Evolutionary conservation across 345 rosid genomes (phyloP), one percentile per base, ranked within the genome.

Genomic region (Eucalyptus decipiens): DNA sequence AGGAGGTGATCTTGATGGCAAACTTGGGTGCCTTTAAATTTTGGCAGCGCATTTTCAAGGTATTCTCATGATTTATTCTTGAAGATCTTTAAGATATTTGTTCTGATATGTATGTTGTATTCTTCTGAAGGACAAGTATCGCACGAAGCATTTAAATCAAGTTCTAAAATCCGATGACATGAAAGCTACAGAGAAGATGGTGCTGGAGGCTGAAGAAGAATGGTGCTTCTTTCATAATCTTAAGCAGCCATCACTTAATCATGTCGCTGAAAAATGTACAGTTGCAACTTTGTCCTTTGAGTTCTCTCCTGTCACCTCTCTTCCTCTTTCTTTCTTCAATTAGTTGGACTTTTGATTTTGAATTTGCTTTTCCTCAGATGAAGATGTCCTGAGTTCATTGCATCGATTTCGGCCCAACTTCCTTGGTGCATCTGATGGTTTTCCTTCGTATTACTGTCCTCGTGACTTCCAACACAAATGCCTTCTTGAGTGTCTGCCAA

Each of bases 161-260:
- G 88, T 94, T 90, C 89, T 91, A 85, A 87, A 89, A 81, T 83
- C 88, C n/a, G 94, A 92, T 58, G 94, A 91, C 86, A 89, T 81
- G 88, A 92, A 90, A 49, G 93, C 90, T 90, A 83, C 91, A 80
- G 87, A 89, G 88, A 47, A 89, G 89, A 47, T 91, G 88, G 88
- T 90, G 56, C 93, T 94, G 69, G 92, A 91, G 92, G 90, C 95
- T 90, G 99, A 97, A 94, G 95, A 96, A 94, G 95, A 95, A 87
- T 97, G 99, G 98, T 97, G 99, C 92, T 92, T 91, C 86, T 91
- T 93, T 91, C 99, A 97, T 93, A 89, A 95, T 92, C 95, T 96
- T 91, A 56, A 90, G 89, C 97, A 90, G 88, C 92, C 97, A 80
- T 95, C 99, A 10, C 92, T 97, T 65, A 93, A 92, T 90, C 95